phyloP scores from a whole-genome alignment of 495 filamentous ascomycete genomes.

The Penicillium daleae region DNA sequence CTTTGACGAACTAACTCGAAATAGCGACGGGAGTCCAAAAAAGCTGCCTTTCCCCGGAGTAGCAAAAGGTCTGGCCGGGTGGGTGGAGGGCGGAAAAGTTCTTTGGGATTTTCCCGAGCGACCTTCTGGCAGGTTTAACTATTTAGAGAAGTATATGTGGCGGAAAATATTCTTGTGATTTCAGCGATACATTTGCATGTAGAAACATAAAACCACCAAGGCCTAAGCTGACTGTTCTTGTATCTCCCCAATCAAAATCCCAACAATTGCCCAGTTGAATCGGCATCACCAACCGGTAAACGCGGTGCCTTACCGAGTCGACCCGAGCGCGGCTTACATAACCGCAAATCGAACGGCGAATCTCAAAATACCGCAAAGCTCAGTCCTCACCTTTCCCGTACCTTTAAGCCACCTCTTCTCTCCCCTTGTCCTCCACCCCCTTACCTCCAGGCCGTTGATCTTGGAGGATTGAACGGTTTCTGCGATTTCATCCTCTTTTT shows the following conservation, averaged over 20 bases:
- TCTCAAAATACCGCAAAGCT: conserved; percentile 37
- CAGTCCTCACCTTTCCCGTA: conserved; percentile 39
- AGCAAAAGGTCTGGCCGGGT: conserved; percentile 16
- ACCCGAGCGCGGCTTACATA: conserved; percentile 34
- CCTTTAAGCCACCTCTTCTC: conserved; percentile 29
- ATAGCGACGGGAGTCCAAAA: conserved; percentile 4
- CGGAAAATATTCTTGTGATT: neutral
- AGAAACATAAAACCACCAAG: neutral
- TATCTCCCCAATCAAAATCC: neutral
- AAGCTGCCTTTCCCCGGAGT: conserved; percentile 17
- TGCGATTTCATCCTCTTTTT: conserved; percentile 31
- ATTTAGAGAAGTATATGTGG: neutral
- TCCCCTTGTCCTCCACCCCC: conserved; percentile 21
- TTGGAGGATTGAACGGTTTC: conserved; percentile 36
- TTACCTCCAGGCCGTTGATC: conserved; percentile 30
- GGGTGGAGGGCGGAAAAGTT: conserved; percentile 28
- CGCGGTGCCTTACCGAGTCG: conserved; percentile 29
- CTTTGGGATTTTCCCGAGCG: conserved; percentile 11
- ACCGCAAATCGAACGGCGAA: conserved; percentile 24
- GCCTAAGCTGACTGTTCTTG: neutral
- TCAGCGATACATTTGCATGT: neutral
- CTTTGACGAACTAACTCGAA: conserved; percentile 12
- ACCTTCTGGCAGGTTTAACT: neutral
- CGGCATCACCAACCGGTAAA: neutral
- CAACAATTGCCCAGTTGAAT: conserved; percentile 3